Evolutionary conservation across 2,329 filamentous ascomycete species (phyloP).

Genomic region (Neonectria punicea): DNA sequence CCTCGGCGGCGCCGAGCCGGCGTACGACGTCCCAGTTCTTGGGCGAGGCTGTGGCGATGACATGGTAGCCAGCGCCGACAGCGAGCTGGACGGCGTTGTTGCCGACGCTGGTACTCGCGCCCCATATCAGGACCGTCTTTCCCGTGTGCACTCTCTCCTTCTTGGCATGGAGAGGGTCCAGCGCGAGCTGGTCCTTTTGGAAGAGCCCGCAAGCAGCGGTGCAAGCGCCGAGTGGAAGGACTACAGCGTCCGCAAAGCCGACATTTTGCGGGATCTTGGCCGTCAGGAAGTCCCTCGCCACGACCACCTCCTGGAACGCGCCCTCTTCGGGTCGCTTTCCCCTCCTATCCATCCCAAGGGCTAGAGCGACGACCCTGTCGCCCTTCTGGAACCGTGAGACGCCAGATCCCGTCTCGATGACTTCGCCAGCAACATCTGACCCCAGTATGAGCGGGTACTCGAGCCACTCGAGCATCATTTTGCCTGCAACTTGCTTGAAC

Average conservation of each 20-base stretch:
- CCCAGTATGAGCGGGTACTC: conserved; percentile 23
- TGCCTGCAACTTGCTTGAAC: conserved; percentile 41
- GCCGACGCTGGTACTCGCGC: conserved; percentile 59
- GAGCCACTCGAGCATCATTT: conserved; percentile 26
- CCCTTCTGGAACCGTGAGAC: conserved; percentile 39
- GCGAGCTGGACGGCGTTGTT: conserved; percentile 58
- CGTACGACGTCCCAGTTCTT: conserved; percentile 54
- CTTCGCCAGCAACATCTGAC: conserved; percentile 39
- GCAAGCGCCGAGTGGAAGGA: conserved; percentile 28
- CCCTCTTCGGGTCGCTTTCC: conserved; percentile 3
- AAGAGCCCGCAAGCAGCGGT: conserved; percentile 34
- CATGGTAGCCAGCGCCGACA: conserved; percentile 53
- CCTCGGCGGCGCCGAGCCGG: conserved; percentile 52
- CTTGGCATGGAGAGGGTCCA: conserved; percentile 26
- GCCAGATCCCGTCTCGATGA: conserved; percentile 33
- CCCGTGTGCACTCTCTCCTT: background rate
- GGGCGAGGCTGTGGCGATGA: conserved; percentile 53
- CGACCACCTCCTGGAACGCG: conserved; percentile 15
- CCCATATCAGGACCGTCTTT: conserved; percentile 49
- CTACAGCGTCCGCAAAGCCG: conserved; percentile 16
- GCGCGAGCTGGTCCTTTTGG: conserved; percentile 31
- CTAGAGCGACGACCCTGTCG: conserved; percentile 35
- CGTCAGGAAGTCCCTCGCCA: conserved; percentile 10
- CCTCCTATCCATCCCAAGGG: conserved; percentile 11
- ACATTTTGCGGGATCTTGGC: conserved; percentile 10